These are phyloP conservation scores for Kodamaea lidongshanica DNA, from an alignment of 805 yeast species.

Conservation along the genomic window DNA sequence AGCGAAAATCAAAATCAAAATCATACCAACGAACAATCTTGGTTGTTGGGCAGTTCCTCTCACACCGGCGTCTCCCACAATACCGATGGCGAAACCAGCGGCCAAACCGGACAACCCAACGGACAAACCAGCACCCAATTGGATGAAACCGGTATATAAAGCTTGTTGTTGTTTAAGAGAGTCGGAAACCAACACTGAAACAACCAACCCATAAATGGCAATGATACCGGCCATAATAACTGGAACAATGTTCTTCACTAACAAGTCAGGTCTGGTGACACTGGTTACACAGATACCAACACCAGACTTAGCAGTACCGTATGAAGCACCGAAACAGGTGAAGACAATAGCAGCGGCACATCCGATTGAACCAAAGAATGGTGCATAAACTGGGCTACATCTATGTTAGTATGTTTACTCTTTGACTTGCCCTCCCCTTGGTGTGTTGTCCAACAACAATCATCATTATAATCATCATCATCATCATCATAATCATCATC, in stretches of 20 bases:
- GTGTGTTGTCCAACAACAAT: background rate
- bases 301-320: slow-evolving; percentile 99
- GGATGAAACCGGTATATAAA: slow-evolving; percentile 94
- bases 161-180: slow-evolving; percentile 87
- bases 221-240: slow-evolving; percentile 99
- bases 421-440: background rate
- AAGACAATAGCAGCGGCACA: slow-evolving; percentile 99
- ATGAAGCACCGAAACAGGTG: slow-evolving; percentile 98
- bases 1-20: slow-evolving; percentile 95
- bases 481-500: background rate
- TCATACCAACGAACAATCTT: slow-evolving; percentile 96
- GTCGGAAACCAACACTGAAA: slow-evolving; percentile 88
- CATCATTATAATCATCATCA: background rate
- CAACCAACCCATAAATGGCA: slow-evolving; percentile 97
- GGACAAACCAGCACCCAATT: slow-evolving; percentile 95
- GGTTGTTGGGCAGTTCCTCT: slow-evolving; percentile 98
- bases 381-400: slow-evolving; percentile 39
- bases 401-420: slow-evolving; percentile 16
- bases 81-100: slow-evolving; percentile 98
- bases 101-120: slow-evolving; percentile 97
- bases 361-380: slow-evolving; percentile 98
- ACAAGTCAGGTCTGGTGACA: slow-evolving; percentile 93
- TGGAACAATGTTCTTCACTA: slow-evolving; percentile 91
- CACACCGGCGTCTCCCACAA: slow-evolving; percentile 99
- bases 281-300: slow-evolving; percentile 99